phyloP scores from a whole-genome alignment of 768 basidiomycete species.

The Tricholoma bakamatsutake region DNA sequence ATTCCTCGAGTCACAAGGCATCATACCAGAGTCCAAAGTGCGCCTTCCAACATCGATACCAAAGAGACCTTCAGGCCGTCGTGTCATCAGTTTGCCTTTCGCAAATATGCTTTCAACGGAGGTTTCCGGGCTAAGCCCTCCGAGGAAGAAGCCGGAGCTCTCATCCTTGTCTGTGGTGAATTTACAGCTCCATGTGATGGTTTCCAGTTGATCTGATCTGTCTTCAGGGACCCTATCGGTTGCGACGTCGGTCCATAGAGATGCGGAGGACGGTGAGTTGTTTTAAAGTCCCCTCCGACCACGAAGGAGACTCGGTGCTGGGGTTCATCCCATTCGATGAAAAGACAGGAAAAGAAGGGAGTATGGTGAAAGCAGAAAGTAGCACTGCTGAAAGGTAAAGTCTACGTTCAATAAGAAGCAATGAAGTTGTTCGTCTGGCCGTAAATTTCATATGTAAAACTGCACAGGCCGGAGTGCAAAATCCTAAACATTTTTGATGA shows the following conservation, averaged over 20 bases:
- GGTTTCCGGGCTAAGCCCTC: slow-evolving; percentile 15
- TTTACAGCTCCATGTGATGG: background rate
- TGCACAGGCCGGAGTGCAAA: background rate
- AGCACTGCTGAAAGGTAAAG: slow-evolving; percentile 4
- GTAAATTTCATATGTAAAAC: background rate
- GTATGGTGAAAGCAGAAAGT: slow-evolving; percentile 5
- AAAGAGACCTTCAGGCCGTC: slow-evolving; percentile 24
- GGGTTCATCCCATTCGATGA: slow-evolving; percentile 8
- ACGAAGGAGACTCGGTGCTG: slow-evolving; percentile 10
- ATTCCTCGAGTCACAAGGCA: slow-evolving; percentile 47
- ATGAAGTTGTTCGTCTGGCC: background rate
- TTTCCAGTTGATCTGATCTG: background rate
- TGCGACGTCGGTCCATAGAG: slow-evolving; percentile 12
- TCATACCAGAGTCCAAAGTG: slow-evolving; percentile 29
- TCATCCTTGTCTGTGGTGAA: background rate
- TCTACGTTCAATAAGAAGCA: background rate
- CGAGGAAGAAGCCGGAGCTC: slow-evolving; percentile 19
- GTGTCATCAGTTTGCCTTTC: slow-evolving; percentile 36
- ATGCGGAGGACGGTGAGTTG: slow-evolving; percentile 24
- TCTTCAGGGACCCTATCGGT: slow-evolving; percentile 13
- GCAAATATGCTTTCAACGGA: slow-evolving; percentile 9
- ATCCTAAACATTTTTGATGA: background rate
- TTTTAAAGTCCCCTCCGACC: slow-evolving; percentile 8
- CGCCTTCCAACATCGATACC: slow-evolving; percentile 13
- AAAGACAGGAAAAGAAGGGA: background rate